Evolutionary conservation across 495 filamentous ascomycete genomes (phyloP), one percentile per base, ranked within the genome.

Genomic region (Jackrogersella multiformis): DNA sequence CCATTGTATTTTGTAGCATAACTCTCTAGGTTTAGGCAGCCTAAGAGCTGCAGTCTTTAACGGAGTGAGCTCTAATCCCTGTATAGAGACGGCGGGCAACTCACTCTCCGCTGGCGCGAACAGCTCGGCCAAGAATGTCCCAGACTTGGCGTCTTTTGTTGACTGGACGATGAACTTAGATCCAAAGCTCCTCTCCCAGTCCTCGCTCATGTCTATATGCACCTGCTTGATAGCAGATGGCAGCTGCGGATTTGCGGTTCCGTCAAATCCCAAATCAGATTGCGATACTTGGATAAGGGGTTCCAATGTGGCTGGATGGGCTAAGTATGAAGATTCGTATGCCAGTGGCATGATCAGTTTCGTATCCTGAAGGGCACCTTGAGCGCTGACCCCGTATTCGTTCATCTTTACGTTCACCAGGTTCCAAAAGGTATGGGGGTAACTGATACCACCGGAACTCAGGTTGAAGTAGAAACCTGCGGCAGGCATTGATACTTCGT

Each of bases 281-380:
- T 78, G 49, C 48, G 74, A 60, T 45, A 74, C 15, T 59, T 86
- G 83, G 4, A 81, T 62, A 59, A 81, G 77, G 21, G 75, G 64
- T 36, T 85, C 84, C 4, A 85, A 57, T 0, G 78, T 73, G 0
- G 80, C 74, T 7, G 84, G 82, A 41, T 85, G 83, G 0, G 80
- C 52, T 34, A 83, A 69, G 56, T 73, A 81, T 0, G 74, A 66
- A 0, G 77, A 79, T 60, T 86, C 80, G 38, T 78, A 72, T 24
- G 67, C 68, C 49, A 79, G 26, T 0, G 84, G 84, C 84, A 87
- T 87, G 18, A 70, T 73, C 7, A 74, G 54, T 4, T 68, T 77
- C 7, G 82, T 85, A 39, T 87, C 80, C 1, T 78, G 78, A 13
- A 80, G 69, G 9, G 60, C n/a, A n/a, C 80, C 69, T 5, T 69